A percentile compares a stretch with the other conserved stretches of the same genome.
phyloP scores from a whole-genome alignment of 2,329 filamentous ascomycete species.

The Apiospora kogelbergensis region DNA sequence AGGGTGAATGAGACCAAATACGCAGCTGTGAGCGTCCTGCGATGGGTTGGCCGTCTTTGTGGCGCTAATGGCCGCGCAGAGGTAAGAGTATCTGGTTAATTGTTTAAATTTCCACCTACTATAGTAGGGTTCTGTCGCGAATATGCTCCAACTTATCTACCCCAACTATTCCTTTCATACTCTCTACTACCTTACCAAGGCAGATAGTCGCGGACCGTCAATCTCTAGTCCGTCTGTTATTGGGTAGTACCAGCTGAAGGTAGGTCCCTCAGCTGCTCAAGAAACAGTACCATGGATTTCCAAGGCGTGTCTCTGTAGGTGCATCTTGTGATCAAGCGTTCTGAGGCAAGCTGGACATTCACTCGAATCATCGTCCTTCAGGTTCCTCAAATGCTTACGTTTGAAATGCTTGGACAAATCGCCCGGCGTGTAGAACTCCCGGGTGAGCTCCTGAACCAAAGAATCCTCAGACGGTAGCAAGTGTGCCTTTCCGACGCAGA shows the following conservation, averaged over 20 bases:
- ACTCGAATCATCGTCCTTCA: neutral
- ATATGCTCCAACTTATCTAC: neutral
- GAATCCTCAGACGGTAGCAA: neutral
- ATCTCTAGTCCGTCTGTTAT: neutral
- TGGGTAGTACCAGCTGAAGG: neutral
- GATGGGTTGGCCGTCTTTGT: too few species aligned
- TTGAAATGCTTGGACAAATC: constrained; percentile 10
- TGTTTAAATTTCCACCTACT: neutral
- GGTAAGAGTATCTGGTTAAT: neutral
- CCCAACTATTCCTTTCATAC: neutral
- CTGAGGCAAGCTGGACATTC: neutral
- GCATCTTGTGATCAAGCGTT: constrained; percentile 5
- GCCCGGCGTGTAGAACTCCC: constrained; percentile 10
- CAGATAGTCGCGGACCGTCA: neutral
- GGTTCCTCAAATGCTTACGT: constrained; percentile 5
- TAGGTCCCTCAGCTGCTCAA: neutral
- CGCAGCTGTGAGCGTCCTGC: too few species aligned
- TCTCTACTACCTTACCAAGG: neutral
- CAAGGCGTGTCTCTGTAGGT: constrained; percentile 10
- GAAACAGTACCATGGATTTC: neutral
- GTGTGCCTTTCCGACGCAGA: constrained; percentile 4
- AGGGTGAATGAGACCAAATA: too few species aligned
- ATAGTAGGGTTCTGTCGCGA: neutral
- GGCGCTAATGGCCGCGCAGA: too few species aligned
- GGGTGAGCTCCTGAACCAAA: constrained; percentile 5